A percentile compares a stretch with the other conserved stretches of the same genome.
Conservation (phyloP, 176 grass and related monocot species). For the Oryza glaberrima region DNA sequence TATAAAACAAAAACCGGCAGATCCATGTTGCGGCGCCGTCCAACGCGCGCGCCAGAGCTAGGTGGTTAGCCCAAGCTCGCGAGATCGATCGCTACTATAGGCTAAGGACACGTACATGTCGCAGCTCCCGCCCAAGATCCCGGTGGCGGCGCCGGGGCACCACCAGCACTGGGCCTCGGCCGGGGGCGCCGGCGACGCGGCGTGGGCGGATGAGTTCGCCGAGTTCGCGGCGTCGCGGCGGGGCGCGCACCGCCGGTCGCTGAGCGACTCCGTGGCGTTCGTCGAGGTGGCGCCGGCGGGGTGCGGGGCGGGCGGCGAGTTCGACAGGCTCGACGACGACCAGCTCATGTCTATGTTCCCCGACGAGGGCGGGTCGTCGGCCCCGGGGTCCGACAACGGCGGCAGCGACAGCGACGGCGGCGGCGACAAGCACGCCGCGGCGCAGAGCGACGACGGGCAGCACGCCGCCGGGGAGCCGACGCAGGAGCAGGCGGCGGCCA, state of each 20-base stretch:
- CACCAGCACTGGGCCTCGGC: slow-evolving; percentile 49
- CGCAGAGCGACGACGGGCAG: slow-evolving; percentile 30
- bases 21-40: slow-evolving; percentile 34
- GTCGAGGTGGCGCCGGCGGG: slow-evolving; percentile 64
- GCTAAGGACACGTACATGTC: slow-evolving; percentile 31
- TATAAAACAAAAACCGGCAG: slow-evolving; percentile 49
- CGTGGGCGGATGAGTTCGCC: slow-evolving; percentile 75
- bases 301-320: slow-evolving; percentile 46
- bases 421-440: slow-evolving; percentile 25
- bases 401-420: slow-evolving; percentile 49
- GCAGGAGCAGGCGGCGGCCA: neutral
- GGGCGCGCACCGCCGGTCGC: slow-evolving; percentile 72
- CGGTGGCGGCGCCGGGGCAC: slow-evolving; percentile 35
- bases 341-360: slow-evolving; percentile 99
- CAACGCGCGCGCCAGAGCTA: neutral
- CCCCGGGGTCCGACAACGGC: slow-evolving; percentile 48
- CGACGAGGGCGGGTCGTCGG: slow-evolving; percentile 47
- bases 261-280: slow-evolving; percentile 92
- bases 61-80: neutral
- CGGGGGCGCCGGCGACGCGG: neutral
- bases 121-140: slow-evolving; percentile 63
- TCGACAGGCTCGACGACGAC: slow-evolving; percentile 92
- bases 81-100: no score
- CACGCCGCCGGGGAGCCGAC: neutral
- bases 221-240: slow-evolving; percentile 81